These are phyloP conservation scores for Canavalia ensiformis DNA, from an alignment of 306 rosid species.

Conservation along the genomic window DNA sequence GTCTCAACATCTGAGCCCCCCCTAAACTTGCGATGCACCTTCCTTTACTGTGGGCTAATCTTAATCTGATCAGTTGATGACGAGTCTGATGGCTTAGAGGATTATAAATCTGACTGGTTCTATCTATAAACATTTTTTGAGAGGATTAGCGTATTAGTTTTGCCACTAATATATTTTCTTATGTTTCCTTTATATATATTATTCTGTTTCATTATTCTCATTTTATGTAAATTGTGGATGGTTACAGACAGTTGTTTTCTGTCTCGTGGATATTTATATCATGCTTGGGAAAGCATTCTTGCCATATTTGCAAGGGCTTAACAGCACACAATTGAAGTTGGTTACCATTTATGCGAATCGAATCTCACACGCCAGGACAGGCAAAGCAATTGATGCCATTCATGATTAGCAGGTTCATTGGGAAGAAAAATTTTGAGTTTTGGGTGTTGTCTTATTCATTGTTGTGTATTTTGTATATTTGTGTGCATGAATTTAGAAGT, in stretches of 20 bases:
- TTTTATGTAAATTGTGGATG: slow-evolving; percentile 47
- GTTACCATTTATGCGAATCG: slow-evolving; percentile 97
- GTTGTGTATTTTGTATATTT: slow-evolving; percentile 83
- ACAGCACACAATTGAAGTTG: slow-evolving; percentile 92
- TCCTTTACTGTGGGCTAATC: not conserved
- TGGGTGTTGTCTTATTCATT: slow-evolving; percentile 57
- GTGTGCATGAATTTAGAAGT: slow-evolving; percentile 77
- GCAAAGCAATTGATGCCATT: slow-evolving; percentile 65
- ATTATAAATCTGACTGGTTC: slow-evolving; percentile 21
- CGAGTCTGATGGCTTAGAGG: not conserved
- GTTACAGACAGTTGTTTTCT: slow-evolving; percentile 97
- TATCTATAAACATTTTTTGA: slow-evolving; percentile 8
- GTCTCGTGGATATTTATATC: slow-evolving; percentile 95
- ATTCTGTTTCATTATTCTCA: slow-evolving; percentile 40
- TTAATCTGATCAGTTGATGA: not conserved
- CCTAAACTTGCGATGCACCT: slow-evolving; percentile 15
- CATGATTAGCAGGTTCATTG: slow-evolving; percentile 63
- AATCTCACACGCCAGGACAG: slow-evolving; percentile 96
- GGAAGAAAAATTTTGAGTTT: slow-evolving; percentile 50
- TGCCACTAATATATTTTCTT: slow-evolving; percentile 17
- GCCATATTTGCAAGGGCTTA: slow-evolving; percentile 94
- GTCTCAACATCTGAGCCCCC: slow-evolving; percentile 19
- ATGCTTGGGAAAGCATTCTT: slow-evolving; percentile 97
- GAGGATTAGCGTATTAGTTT: not conserved
- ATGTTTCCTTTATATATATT: not conserved